Evolutionary conservation across 768 basidiomycete species (phyloP).

Genomic region (Leucogyrophana mollusca): DNA sequence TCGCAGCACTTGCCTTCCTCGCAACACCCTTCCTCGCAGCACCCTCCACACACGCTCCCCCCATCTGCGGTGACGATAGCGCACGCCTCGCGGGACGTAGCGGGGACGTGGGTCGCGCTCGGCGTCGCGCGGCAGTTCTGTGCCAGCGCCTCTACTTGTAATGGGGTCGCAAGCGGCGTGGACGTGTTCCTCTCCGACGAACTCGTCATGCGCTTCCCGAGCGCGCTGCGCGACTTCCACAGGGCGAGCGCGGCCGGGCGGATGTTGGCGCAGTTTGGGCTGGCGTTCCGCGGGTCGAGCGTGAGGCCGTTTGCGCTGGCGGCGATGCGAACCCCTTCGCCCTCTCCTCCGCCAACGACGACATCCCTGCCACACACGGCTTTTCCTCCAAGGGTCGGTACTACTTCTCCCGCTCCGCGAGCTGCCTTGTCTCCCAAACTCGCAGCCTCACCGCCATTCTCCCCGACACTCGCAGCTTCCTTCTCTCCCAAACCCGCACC

Average conservation of each 20-base stretch:
- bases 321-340: conserved; percentile 7
- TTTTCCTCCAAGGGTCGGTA: conserved; percentile 9
- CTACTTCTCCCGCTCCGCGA: not conserved
- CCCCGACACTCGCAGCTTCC: conserved; percentile 19
- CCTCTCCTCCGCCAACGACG: not conserved
- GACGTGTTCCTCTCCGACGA: conserved; percentile 63
- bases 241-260: conserved; percentile 45
- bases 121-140: conserved; percentile 43
- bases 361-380: conserved; percentile 21
- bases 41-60: conserved; percentile 32
- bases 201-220: conserved; percentile 62
- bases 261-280: conserved; percentile 59
- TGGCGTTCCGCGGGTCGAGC: conserved; percentile 53
- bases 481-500: conserved; percentile 1
- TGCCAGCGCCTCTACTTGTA: not conserved
- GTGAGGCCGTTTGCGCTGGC: conserved; percentile 12
- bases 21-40: no score
- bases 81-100: conserved; percentile 51
- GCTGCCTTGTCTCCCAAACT: conserved; percentile 2
- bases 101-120: conserved; percentile 73
- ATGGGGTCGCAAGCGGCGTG: conserved; percentile 24
- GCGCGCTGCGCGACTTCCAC: conserved; percentile 58
- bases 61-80: conserved; percentile 49
- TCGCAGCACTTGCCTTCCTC: no score
- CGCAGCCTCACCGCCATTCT: conserved; percentile 8